phyloP scores from a whole-genome alignment of 2,329 filamentous ascomycete genomes.

The Epichloe brachyelytri region DNA sequence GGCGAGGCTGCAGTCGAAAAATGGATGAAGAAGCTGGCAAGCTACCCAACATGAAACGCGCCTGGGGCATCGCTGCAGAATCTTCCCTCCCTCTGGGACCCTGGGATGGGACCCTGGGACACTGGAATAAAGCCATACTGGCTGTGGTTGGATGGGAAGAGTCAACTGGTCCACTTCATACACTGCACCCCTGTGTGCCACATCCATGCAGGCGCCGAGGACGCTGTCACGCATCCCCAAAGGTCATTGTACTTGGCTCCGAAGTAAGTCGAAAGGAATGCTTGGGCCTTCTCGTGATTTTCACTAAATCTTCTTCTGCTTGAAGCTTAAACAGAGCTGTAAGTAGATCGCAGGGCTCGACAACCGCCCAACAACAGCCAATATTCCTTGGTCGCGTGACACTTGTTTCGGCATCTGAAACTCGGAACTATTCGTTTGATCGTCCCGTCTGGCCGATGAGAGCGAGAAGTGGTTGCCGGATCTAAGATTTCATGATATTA shows the following conservation, averaged over 20 bases:
- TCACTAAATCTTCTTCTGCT: neutral
- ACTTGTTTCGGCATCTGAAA: conserved; percentile 9
- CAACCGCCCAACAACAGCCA: neutral
- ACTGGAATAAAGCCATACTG: conserved; percentile 22
- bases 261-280: neutral
- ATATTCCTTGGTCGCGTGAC: conserved; percentile 5
- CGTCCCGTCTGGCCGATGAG: conserved; percentile 12
- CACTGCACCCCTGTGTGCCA: too few relatives aligned
- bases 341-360: too few relatives aligned
- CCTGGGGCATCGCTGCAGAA: conserved; percentile 38
- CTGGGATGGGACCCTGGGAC: conserved; percentile 1
- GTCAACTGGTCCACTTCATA: conserved; percentile 9
- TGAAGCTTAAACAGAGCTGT: too few relatives aligned
- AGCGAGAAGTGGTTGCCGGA: neutral
- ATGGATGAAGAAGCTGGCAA: neutral
- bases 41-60: conserved; percentile 34
- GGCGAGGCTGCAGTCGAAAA: neutral
- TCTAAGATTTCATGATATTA: neutral
- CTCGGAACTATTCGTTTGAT: conserved; percentile 12
- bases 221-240: too few relatives aligned
- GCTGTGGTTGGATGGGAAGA: conserved; percentile 10
- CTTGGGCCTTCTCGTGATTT: neutral
- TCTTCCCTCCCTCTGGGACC: conserved; percentile 14
- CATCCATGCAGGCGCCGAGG: too few relatives aligned
- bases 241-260: too few relatives aligned